These are phyloP conservation scores for Monilinia vaccinii-corymbosi DNA, from an alignment of 2,329 filamentous ascomycete genomes.

Conservation along the genomic window DNA sequence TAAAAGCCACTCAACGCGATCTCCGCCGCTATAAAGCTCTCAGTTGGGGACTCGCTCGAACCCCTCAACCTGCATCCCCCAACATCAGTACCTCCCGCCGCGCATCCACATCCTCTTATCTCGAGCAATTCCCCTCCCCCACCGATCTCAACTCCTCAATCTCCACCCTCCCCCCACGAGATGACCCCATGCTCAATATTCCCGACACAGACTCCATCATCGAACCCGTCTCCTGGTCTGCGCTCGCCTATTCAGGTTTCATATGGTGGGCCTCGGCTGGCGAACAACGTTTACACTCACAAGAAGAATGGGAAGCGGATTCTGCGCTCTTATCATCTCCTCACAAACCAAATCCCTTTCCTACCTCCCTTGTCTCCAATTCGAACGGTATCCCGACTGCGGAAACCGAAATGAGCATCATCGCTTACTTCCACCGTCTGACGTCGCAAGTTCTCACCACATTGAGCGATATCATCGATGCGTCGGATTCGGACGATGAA, in stretches of 20 bases:
- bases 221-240: constrained; percentile 59
- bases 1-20: constrained; percentile 88
- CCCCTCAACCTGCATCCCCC: constrained; percentile 15
- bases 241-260: constrained; percentile 71
- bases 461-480: constrained; percentile 52
- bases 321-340: constrained; percentile 39
- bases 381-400: constrained; percentile 11
- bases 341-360: constrained; percentile 2
- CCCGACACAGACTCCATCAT: constrained; percentile 44
- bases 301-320: constrained; percentile 51
- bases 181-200: constrained; percentile 37
- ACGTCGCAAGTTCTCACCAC: constrained; percentile 57
- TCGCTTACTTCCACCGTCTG: constrained; percentile 73
- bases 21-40: constrained; percentile 69
- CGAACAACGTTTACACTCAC: constrained; percentile 55
- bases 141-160: constrained; percentile 15
- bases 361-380: constrained; percentile 31
- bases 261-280: constrained; percentile 88
- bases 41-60: constrained; percentile 48
- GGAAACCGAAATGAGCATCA: constrained; percentile 57
- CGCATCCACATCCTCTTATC: constrained; percentile 9
- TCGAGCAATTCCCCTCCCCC: constrained; percentile 16
- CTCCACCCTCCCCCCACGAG: constrained; percentile 24
- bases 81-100: constrained; percentile 6
- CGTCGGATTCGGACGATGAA: constrained; percentile 30